Base-by-base conservation (phyloP, 345 rosid species). In the Microthlaspi erraticum region DNA sequence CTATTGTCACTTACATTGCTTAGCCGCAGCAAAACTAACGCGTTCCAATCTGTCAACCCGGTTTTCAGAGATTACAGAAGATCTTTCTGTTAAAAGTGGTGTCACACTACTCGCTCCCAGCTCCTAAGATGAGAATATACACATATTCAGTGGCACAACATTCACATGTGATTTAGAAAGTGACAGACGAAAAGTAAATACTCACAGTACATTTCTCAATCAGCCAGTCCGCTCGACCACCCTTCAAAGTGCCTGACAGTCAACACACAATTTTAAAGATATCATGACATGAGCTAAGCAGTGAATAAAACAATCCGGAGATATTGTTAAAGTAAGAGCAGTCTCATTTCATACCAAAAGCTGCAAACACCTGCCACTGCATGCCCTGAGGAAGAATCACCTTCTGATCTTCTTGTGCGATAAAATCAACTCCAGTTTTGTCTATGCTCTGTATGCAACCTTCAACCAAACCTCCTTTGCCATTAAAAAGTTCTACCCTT, bases 211-310 rank as follows among this genome's bases (percentile, higher is more conserved):
- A 94, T 84, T 91, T 94, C 81, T 94, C 99, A 41, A 94, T 80
- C 37, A 94, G 89, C 99, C 97, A 94, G 32, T 91, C 99, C 58
- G 96, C 95, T 68, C 97, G 84, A 78, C 97, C 97, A 42, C 97
- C 97, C 77, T 91, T 94, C 42, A 89, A 77, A 60, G 95, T 83
- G 64, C 96, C 97, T 91, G 80, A 41, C 17, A 23, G 26, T 23
- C 26, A 77, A 61, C 68, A 72, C 33, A 36, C 13, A 36, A 14
- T 46, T 77, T 16, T 11, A 32, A 26, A 33, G 69, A 32, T 6
- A 60, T 64, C 36, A 73, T 20, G 43, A 12, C 8, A 37, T 4
- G 6, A 48, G 49, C 43, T 60, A 17, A 16, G n/a, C n/a, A 42
- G 18, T 2, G 12, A 72, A 10, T 19, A 10, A 10, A 14, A 2